Base-by-base conservation (phyloP, 768 basidiomycete genomes). In the Mycena capillaripes region DNA sequence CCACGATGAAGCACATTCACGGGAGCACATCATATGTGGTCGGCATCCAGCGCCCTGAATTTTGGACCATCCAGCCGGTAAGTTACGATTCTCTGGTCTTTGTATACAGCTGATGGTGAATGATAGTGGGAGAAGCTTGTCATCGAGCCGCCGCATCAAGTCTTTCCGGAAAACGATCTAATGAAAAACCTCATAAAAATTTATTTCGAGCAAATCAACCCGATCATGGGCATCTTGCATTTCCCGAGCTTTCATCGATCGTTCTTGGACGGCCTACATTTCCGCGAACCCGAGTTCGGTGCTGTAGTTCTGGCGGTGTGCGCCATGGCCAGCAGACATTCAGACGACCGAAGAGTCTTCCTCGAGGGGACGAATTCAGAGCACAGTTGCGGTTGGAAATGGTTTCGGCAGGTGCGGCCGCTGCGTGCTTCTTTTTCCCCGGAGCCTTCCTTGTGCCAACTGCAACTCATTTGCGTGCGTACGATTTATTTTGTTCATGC, bases 381-480 rank as follows among this genome's bases (percentile, higher is more conserved):
- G 14, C 82, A 85, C 29, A 88, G 88, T 17, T 80, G 85, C 40
- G 91, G 91, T 1, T 92, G 90, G 89, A 86, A 87, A 76, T 93
- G 87, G 78, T 89, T 89, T 71, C 76, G 80, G 30, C 91, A 93
- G 77, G 88, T 94, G 9, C 87, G 91, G 57, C 84, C 88, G 67
- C 85, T 91, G 64, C 86, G 89, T 66, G 88, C 87, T 77, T 85
- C 84, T 0, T 81, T 93, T 40, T 82, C 91, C 21, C 83, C 88
- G 0, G 85, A 86, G 14, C 87, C 91, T 1, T 83, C 86, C 7
- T 74, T 96, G 64, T 89, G 90, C 78, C 93, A 94, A 74, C 80
- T 97, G 34, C 95, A 97, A 78, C 87, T 86, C 30, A 90, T 89
- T 76, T 85, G 86, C 76, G 90, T 91, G 77, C 65, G 87, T 79